Conservation (phyloP, 2,329 filamentous ascomycete genomes). For the Cladosporium austrohemisphaericum region DNA sequence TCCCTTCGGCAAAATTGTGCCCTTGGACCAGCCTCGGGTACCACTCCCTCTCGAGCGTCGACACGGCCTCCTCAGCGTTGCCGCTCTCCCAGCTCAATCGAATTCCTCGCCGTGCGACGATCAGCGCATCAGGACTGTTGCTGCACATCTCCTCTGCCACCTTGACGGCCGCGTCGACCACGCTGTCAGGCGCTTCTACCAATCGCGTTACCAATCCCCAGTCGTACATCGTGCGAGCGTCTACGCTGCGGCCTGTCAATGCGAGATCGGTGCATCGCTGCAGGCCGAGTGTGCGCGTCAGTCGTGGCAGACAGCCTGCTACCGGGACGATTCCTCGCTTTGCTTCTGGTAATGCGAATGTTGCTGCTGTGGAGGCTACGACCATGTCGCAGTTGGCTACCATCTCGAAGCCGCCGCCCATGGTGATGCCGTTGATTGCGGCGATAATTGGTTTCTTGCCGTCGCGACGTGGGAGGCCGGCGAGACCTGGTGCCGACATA, state of each 20-base stretch:
- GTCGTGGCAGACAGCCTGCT: constrained; percentile 50
- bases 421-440: constrained; percentile 56
- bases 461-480: constrained; percentile 51
- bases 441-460: constrained; percentile 61
- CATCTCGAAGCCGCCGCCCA: constrained; percentile 58
- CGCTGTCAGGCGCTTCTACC: constrained; percentile 31
- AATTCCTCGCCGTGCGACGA: constrained; percentile 40
- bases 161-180: constrained; percentile 37
- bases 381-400: constrained; percentile 54
- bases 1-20: constrained; percentile 49
- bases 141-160: constrained; percentile 36
- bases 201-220: constrained; percentile 36
- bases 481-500: constrained; percentile 46
- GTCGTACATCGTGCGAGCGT: constrained; percentile 41
- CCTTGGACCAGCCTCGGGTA: constrained; percentile 43
- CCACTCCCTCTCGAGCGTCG: constrained; percentile 40
- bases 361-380: constrained; percentile 49
- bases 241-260: constrained; percentile 45
- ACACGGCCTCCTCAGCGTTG: constrained; percentile 38
- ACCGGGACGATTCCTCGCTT: constrained; percentile 53
- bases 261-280: constrained; percentile 49
- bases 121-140: constrained; percentile 38
- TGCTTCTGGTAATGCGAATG: constrained; percentile 53
- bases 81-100: constrained; percentile 40
- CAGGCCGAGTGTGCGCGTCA: constrained; percentile 48